Evolutionary conservation across 495 filamentous ascomycete species (phyloP), one percentile per base, ranked within the genome.

Genomic region (Talaromyces nanjingensis): DNA sequence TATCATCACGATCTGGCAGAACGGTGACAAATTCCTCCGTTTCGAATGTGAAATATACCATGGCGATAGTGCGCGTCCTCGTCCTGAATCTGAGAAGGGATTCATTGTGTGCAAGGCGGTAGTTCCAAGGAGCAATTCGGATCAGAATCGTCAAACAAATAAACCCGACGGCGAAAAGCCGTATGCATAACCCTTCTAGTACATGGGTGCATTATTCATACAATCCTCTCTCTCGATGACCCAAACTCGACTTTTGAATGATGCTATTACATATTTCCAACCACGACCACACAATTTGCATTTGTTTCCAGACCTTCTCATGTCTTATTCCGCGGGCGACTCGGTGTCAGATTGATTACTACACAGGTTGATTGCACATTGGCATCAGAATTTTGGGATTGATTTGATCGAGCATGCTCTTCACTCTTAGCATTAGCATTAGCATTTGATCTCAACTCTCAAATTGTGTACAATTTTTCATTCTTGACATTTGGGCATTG

Each of bases 1-100:
- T 70, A 77, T 83, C 42, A 85, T 96, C 57, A 80, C 81, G 3
- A 79, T 93, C 14, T 91, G 81, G 76, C 62, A 77, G 24, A 65
- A 79, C n/a, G 70, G 69, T 1, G 66, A 71, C 49, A 68, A 77
- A 39, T 83, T 74, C 53, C 68, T 88, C 33, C 80, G 77, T 54
- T 79, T 85, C 24, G 65, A 71, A 25, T 84, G 81, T 65, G 83
- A 85, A 49, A 84, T 86, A 59, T 81, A 75, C 59, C 77, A 81
- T 62, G 83, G 83, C 20, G 72, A 77, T 9, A 84, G 81, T 63
- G 80, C 76, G 55, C 69, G 74, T 25, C 49, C 66, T 14, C 74
- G 82, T n/a, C 79, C 80, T 11, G 71, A 70, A 8, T 60, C 72
- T 3, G 79, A 83, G 63, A 71, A 74, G 52, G 76, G 72, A 16